A percentile compares a stretch with the other conserved stretches of the same genome.
These are phyloP conservation scores for Hyphodiscus hymeniophilus DNA, from an alignment of 495 filamentous ascomycete genomes.

Conservation along the genomic window DNA sequence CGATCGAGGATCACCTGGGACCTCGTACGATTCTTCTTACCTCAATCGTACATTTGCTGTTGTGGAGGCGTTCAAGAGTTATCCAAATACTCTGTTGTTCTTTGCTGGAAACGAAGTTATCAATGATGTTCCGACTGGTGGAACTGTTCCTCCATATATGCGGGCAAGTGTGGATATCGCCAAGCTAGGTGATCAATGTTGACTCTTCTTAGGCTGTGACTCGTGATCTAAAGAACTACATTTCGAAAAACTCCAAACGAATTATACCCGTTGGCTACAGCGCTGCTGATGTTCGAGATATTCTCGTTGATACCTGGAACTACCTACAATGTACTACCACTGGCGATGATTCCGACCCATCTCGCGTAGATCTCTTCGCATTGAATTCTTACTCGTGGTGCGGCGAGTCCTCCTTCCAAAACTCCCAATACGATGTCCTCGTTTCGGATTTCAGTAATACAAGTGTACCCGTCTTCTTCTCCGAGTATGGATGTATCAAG, in stretches of 20 bases:
- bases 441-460: slow-evolving; percentile 60
- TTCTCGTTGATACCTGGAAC: slow-evolving; percentile 69
- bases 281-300: slow-evolving; percentile 80
- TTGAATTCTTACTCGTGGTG: slow-evolving; percentile 97
- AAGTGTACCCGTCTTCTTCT: slow-evolving; percentile 87
- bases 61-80: slow-evolving; percentile 90
- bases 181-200: not conserved
- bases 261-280: slow-evolving; percentile 83
- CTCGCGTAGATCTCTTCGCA: slow-evolving; percentile 78
- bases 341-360: slow-evolving; percentile 53
- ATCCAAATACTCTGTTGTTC: slow-evolving; percentile 85
- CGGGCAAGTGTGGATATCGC: slow-evolving; percentile 21
- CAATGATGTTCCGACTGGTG: slow-evolving; percentile 51
- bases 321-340: slow-evolving; percentile 75
- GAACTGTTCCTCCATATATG: slow-evolving; percentile 54
- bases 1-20: slow-evolving; percentile 58
- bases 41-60: slow-evolving; percentile 79
- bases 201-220: slow-evolving; percentile 48
- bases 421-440: slow-evolving; percentile 63
- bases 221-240: slow-evolving; percentile 83
- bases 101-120: slow-evolving; percentile 94
- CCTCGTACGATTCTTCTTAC: slow-evolving; percentile 67
- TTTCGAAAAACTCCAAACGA: slow-evolving; percentile 59
- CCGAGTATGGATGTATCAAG: slow-evolving; percentile 91
- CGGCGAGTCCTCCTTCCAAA: slow-evolving; percentile 62